Evolutionary conservation across 1,284 basidiomycete genomes (phyloP).

Genomic region (Trichosporon sp.): DNA sequence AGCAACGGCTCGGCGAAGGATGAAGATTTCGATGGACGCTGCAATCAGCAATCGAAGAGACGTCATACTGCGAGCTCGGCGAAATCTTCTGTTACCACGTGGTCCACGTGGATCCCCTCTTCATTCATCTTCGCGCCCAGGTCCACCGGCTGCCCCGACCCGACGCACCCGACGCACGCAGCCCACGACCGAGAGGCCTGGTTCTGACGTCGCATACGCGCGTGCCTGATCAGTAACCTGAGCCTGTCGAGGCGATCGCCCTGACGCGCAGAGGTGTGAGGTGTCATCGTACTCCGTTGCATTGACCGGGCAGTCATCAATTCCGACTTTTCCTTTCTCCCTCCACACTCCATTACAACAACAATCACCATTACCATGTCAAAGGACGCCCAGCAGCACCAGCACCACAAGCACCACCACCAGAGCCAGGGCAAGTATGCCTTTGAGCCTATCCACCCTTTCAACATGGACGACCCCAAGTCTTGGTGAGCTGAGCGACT

Average conservation of each 20-base stretch:
- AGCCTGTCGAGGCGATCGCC: not conserved
- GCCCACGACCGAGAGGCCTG: too few species aligned
- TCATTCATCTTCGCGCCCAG: not conserved
- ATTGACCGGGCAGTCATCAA: not conserved
- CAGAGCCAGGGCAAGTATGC: constrained; percentile 18
- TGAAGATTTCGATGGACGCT: not conserved
- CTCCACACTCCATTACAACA: not conserved
- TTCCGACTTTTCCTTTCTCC: not conserved
- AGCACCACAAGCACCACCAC: too few species aligned
- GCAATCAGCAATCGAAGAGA: not conserved
- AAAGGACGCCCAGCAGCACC: constrained; percentile 4
- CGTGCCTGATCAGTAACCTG: not conserved
- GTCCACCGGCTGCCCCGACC: not conserved
- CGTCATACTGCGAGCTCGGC: not conserved
- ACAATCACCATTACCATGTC: constrained; percentile 13
- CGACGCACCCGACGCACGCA: too few species aligned
- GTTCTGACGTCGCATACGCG: not conserved
- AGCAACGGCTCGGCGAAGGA: not conserved
- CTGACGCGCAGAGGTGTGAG: too few species aligned
- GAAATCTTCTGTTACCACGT: not conserved
- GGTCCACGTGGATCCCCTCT: too few species aligned
- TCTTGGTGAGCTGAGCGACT: constrained; percentile 32
- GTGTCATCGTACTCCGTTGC: too few species aligned
- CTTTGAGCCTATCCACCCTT: constrained; percentile 48
- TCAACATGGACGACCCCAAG: constrained; percentile 46